These are phyloP conservation scores for Schizochytrium sp. DNA, from an alignment of 108 stramenopile genomes.

Conservation along the genomic window DNA sequence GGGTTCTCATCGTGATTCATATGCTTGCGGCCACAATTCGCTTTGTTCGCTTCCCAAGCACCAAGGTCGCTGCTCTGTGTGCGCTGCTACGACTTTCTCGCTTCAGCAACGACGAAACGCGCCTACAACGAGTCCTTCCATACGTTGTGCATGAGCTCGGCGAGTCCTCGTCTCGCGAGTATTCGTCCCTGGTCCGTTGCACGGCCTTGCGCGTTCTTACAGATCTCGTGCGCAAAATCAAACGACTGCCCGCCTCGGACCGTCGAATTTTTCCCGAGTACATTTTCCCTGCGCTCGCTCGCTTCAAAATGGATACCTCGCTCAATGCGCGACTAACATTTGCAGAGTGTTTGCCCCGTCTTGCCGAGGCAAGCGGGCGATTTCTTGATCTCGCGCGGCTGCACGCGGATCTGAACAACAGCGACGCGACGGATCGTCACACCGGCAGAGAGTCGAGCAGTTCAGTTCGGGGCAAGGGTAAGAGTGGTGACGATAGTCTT, in stretches of 20 bases:
- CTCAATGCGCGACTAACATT: conserved; percentile 73
- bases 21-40: conserved; percentile 69
- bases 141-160: conserved; percentile 65
- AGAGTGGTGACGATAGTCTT: background rate
- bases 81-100: conserved; percentile 65
- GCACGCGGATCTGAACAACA: background rate
- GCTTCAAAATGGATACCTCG: conserved; percentile 69
- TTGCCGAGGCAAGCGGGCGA: conserved; percentile 71
- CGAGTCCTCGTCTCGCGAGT: conserved; percentile 47
- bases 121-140: conserved; percentile 86
- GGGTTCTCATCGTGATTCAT: conserved; percentile 61
- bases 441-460: too few relatives aligned
- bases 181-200: conserved; percentile 64
- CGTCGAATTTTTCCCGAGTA: conserved; percentile 82
- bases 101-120: conserved; percentile 67
- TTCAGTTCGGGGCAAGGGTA: background rate
- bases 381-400: conserved; percentile 72
- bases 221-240: conserved; percentile 55
- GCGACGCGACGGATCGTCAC: background rate
- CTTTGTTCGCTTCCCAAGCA: conserved; percentile 73
- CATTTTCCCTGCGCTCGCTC: conserved; percentile 78
- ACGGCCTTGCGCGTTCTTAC: conserved; percentile 61
- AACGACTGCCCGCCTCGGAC: conserved; percentile 77
- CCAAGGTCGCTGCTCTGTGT: conserved; percentile 75
- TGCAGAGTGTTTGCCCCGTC: conserved; percentile 62